These are phyloP conservation scores for Remersonia thermophila DNA, from an alignment of 2,329 filamentous ascomycete genomes.

Conservation along the genomic window DNA sequence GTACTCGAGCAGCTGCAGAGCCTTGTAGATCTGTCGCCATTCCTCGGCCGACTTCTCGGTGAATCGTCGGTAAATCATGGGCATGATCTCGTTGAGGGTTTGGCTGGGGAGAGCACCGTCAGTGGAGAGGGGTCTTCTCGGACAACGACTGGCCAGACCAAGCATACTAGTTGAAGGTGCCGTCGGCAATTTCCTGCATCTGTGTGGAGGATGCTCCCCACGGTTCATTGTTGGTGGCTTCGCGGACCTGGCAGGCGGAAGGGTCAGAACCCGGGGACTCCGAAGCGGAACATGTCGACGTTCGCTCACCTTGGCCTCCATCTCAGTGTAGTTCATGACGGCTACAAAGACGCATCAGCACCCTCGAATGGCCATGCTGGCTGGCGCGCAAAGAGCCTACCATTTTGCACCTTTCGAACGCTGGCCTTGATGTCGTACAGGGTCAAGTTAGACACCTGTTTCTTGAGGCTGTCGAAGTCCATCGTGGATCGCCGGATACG, in stretches of 20 bases:
- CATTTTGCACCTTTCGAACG: constrained; percentile 93
- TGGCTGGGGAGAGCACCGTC: constrained; percentile 45
- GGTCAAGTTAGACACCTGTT: constrained; percentile 80
- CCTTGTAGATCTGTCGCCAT: constrained; percentile 99
- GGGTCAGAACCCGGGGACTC: too few species aligned
- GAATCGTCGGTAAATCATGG: constrained; percentile 98
- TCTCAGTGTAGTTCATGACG: constrained; percentile 96
- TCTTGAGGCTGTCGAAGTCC: constrained; percentile 78
- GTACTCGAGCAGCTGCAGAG: constrained; percentile 85
- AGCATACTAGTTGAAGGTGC: constrained; percentile 91
- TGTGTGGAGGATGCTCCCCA: constrained; percentile 76
- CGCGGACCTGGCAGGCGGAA: constrained; percentile 68
- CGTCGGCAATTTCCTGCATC: constrained; percentile 98
- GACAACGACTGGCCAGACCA: background rate
- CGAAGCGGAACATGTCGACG: too few species aligned
- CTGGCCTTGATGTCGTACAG: constrained; percentile 93
- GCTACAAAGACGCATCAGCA: constrained; percentile 37
- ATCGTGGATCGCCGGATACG: constrained; percentile 40
- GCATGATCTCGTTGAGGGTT: constrained; percentile 98
- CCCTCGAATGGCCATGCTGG: background rate
- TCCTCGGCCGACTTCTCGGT: constrained; percentile 97
- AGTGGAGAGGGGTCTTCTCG: constrained; percentile 6
- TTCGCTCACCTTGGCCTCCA: constrained; percentile 53
- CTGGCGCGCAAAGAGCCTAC: constrained; percentile 37
- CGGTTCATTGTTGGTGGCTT: constrained; percentile 97